Conservation (phyloP, 805 yeast species). For the Saccharomycopsis fibuligera region DNA sequence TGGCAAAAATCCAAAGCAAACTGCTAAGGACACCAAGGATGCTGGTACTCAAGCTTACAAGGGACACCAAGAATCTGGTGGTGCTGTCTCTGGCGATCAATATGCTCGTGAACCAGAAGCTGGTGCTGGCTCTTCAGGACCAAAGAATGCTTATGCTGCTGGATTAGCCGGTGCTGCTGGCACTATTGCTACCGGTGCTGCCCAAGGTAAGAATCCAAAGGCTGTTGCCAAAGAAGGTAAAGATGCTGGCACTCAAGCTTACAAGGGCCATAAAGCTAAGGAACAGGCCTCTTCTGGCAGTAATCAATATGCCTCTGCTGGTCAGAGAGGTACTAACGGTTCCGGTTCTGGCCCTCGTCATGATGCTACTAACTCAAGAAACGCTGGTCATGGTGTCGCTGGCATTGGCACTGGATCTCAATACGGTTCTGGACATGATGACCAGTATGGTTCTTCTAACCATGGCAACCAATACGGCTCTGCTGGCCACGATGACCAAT, state of each 20-base stretch:
- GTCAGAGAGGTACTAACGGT: no score
- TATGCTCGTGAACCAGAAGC: neutral
- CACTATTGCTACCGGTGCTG: neutral
- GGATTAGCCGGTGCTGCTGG: neutral
- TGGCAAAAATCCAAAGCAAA: neutral
- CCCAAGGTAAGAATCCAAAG: neutral
- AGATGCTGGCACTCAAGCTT: neutral
- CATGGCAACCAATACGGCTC: neutral
- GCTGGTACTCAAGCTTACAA: neutral
- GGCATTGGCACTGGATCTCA: neutral
- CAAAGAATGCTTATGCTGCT: neutral
- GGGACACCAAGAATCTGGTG: neutral
- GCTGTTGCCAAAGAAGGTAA: neutral
- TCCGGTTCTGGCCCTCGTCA: no score
- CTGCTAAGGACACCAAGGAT: neutral
- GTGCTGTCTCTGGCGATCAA: neutral
- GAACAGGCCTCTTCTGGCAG: no score
- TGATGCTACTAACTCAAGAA: no score
- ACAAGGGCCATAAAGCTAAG: neutral
- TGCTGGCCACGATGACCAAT: neutral
- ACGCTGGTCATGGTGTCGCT: no score
- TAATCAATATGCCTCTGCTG: no score
- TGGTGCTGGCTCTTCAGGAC: neutral
- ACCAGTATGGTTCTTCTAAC: no score
- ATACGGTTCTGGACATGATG: neutral